Evolutionary conservation across 768 basidiomycete genomes (phyloP).

Genomic region (Lentinula raphanica): DNA sequence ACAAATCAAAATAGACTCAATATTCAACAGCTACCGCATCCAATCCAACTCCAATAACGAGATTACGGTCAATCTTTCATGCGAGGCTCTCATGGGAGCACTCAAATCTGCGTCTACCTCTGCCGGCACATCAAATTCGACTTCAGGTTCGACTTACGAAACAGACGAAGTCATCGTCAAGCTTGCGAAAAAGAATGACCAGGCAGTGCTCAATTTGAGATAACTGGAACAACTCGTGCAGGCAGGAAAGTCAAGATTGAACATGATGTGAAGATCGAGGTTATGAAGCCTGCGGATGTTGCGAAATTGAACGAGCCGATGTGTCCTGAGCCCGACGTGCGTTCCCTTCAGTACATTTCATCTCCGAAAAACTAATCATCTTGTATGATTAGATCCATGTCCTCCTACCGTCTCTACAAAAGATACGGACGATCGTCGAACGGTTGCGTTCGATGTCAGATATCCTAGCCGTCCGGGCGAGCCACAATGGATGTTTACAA

Average conservation of each 20-base stretch:
- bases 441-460: conserved; percentile 67
- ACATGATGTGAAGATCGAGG: conserved; percentile 80
- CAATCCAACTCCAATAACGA: conserved; percentile 82
- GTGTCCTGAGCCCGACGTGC: conserved; percentile 82
- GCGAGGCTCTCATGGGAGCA: conserved; percentile 71
- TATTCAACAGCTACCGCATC: conserved; percentile 77
- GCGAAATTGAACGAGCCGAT: conserved; percentile 71
- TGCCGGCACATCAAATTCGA: conserved; percentile 19
- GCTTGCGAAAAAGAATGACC: conserved; percentile 81
- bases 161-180: conserved; percentile 53
- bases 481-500: conserved; percentile 46
- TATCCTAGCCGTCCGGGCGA: conserved; percentile 63
- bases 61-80: conserved; percentile 67
- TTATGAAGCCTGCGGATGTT: conserved; percentile 72
- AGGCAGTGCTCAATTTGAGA: conserved; percentile 77
- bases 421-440: conserved; percentile 76
- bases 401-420: conserved; percentile 66
- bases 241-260: conserved; percentile 61
- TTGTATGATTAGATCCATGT: conserved; percentile 59
- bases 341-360: conserved; percentile 15
- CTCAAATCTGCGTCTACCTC: conserved; percentile 61
- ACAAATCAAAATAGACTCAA: conserved; percentile 58
- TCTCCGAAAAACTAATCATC: neutral
- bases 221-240: conserved; percentile 56
- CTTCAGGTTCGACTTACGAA: neutral